Evolutionary conservation across 176 grass and related monocot genomes (phyloP), one percentile per base, ranked within the genome.

Genomic region (Bromus sterilis): DNA sequence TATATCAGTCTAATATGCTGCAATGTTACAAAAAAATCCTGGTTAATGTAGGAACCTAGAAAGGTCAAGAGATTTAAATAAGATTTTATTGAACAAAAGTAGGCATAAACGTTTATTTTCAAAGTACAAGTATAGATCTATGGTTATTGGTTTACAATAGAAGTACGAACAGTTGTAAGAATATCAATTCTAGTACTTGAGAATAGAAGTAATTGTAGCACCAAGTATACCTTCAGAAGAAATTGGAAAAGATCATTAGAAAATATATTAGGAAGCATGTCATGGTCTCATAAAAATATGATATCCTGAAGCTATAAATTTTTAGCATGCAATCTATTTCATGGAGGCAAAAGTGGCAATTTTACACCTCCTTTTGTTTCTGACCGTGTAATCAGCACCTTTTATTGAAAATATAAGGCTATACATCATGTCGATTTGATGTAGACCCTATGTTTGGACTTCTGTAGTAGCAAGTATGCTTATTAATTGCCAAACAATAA

Each of bases 361-460:
- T 59, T 78, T 83, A 25, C 3, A 49, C 31, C 26, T 68, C 75
- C 72, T 67, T 0, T 75, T 30, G 15, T 63, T 53, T 9, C 49
- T 21, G 18, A 53, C 49, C 0, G 49, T 53, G 49, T 53, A 53
- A 53, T 21, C 48, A 2, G 6, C 44, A 48, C 26, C 5, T 56
- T 73, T 53, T 78, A n/a, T 62, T 53, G 24, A 53, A 20, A 53
- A 8, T 7, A 60, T 76, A 49, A 14, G 4, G 11, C 10, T 49
- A 55, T 10, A 80, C 23, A 70, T 21, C 53, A 80, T 76, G 77
- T 62, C 77, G 59, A 62, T 76, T 25, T 80, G 76, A 40, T 69
- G 9, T 74, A 42, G 51, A 84, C 75, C 29, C 30, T 44, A 66
- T 84, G 59, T 59, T 89, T 84, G 79, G 76, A 80, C 67, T 65